phyloP scores from a whole-genome alignment of 371 early-diverging fungal species.

The Capillidium rhysosporum region DNA sequence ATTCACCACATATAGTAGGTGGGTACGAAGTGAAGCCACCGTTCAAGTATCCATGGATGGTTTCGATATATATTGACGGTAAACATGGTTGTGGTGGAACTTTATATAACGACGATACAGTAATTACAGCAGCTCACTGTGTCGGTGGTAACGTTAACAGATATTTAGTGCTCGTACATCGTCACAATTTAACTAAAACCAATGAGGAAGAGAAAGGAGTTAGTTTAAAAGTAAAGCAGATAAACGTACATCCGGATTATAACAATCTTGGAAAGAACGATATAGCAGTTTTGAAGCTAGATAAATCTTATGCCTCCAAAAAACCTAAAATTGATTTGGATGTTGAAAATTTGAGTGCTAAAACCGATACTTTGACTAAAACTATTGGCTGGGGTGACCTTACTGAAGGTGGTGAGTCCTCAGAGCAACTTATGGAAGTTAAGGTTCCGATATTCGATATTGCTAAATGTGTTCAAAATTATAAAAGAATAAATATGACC shows the following conservation, averaged over 20 bases:
- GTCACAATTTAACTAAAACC: background rate
- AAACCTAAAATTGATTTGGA: background rate
- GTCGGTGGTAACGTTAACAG: background rate
- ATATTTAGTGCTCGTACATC: background rate
- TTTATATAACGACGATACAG: background rate
- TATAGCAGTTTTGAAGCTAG: background rate
- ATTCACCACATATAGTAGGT: background rate
- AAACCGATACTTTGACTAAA: background rate
- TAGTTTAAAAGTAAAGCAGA: background rate
- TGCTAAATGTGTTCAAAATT: background rate
- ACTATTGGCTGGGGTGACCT: background rate
- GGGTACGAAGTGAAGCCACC: slow-evolving; percentile 1
- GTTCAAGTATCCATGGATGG: slow-evolving; percentile 4
- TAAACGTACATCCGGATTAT: background rate
- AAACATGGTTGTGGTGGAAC: slow-evolving; percentile 6
- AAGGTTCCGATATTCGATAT: background rate
- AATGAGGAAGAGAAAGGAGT: background rate
- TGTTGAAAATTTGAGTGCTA: background rate
- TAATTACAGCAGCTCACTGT: slow-evolving; percentile 5
- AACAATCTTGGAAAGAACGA: background rate
- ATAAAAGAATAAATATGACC: background rate
- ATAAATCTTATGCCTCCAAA: background rate
- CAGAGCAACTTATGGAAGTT: background rate
- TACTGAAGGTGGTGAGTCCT: background rate
- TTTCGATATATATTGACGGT: background rate